These are phyloP conservation scores for Alternaria triticina DNA, from an alignment of 2,329 filamentous ascomycete genomes.

Conservation along the genomic window DNA sequence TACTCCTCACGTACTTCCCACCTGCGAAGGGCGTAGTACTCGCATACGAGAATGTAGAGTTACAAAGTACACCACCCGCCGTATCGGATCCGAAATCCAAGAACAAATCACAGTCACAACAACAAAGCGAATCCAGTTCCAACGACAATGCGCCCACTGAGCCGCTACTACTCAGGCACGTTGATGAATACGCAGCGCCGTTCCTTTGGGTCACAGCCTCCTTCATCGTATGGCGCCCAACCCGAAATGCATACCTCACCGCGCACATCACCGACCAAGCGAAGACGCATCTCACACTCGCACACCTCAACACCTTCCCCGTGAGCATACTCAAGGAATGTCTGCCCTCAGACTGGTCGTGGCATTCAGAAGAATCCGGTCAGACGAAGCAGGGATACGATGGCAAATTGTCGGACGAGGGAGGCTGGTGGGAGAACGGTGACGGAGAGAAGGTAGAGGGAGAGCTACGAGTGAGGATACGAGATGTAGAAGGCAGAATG, in stretches of 20 bases:
- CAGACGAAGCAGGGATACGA: slow-evolving; percentile 35
- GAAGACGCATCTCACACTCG: slow-evolving; percentile 85
- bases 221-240: slow-evolving; percentile 81
- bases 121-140: slow-evolving; percentile 8
- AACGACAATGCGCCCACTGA: slow-evolving; percentile 8
- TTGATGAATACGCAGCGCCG: slow-evolving; percentile 78
- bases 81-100: slow-evolving; percentile 1
- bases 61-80: slow-evolving; percentile 63
- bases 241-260: slow-evolving; percentile 74
- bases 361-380: slow-evolving; percentile 53
- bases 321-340: slow-evolving; percentile 80
- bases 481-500: slow-evolving; percentile 78
- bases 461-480: slow-evolving; percentile 74
- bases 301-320: slow-evolving; percentile 92
- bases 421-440: slow-evolving; percentile 78
- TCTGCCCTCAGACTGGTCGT: slow-evolving; percentile 80
- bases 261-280: slow-evolving; percentile 86
- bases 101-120: slow-evolving; percentile 8
- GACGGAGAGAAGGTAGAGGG: slow-evolving; percentile 64
- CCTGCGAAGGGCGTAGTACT: slow-evolving; percentile 76
- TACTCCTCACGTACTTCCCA: slow-evolving; percentile 78
- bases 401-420: slow-evolving; percentile 49
- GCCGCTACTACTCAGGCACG: slow-evolving; percentile 29
- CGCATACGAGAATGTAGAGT: slow-evolving; percentile 71
- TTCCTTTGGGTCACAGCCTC: slow-evolving; percentile 90